Conservation (phyloP, 2,329 filamentous ascomycete species). For the Aspergillus ochraceus region DNA sequence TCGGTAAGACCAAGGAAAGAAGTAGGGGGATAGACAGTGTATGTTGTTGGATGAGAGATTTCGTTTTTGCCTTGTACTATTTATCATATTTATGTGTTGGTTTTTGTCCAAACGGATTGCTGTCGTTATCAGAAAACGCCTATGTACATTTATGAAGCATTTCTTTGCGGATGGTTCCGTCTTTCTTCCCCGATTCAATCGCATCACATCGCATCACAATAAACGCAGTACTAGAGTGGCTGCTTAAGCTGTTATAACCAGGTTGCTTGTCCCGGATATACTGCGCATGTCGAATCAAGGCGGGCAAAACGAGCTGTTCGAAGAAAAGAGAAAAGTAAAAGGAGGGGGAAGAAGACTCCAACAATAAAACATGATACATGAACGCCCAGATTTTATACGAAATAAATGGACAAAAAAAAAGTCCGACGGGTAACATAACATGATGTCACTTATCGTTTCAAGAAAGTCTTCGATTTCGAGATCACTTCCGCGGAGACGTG, state of each 20-base stretch:
- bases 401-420: background rate
- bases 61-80: constrained; percentile 6
- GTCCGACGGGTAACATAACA: background rate
- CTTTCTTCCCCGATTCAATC: background rate
- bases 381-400: background rate
- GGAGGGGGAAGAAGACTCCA: background rate
- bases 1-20: no score
- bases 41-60: no score
- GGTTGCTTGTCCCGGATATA: background rate
- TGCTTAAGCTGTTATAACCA: background rate
- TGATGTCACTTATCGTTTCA: constrained; percentile 1
- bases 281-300: background rate
- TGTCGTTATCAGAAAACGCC: constrained; percentile 11
- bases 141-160: constrained; percentile 20
- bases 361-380: background rate
- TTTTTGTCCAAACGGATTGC: constrained; percentile 6
- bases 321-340: background rate
- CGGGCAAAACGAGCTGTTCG: no score
- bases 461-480: constrained; percentile 6
- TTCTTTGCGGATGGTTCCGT: background rate
- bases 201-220: background rate
- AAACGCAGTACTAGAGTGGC: background rate
- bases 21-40: background rate
- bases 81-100: background rate
- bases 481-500: constrained; percentile 6